Base-by-base conservation (phyloP, 768 basidiomycete species). In the Hirschioporus abietinus region DNA sequence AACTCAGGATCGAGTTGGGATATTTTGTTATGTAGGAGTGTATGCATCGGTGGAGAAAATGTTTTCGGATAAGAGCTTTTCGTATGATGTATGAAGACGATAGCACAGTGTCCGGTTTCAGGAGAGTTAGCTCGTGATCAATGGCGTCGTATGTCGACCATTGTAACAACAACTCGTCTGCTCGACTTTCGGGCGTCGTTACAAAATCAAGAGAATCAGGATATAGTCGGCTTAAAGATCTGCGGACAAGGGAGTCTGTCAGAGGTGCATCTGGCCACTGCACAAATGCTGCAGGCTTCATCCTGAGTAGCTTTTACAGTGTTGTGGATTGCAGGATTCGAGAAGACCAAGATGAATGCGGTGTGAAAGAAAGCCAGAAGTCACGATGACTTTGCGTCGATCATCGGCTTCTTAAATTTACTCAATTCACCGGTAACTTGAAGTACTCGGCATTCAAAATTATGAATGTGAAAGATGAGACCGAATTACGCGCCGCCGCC, bases 61-160 rank as follows among this genome's bases (percentile, higher is more conserved):
- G 94, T 76, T 99, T 99, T 65, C 97, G 86, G 69, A 99, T 99
- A 65, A 99, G 82, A 36, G 91, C 89, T 76, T 99, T 97, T 67
- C 96, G 86, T 73, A 96, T 94, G 17, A 87, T 89, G 74, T 95
- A 96, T 36, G 89, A 89, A 9, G 92, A 96, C 0, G 93, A 84
- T 35, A 95, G 82, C 42, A 88, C 83, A 23, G 73, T 71, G 25
- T 79, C 71, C 12, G 83, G 83, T 59, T 83, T 73, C 8, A 78
- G 71, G 68, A 86, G 83, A 10, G 89, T 89, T 30, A 89, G 82
- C 70, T 87, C 85, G 68, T 96, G 95, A 69, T 92, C 87, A 66
- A 96, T 85, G 58, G 82, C 83, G 73, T 98, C 95, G 80, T 98
- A 98, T 26, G 91, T 87, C 23, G 92, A 88, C 94, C 94, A 94